These are phyloP conservation scores for Plasmodium knowlesi DNA, from an alignment of 169 alveolate genomes.

Conservation along the genomic window DNA sequence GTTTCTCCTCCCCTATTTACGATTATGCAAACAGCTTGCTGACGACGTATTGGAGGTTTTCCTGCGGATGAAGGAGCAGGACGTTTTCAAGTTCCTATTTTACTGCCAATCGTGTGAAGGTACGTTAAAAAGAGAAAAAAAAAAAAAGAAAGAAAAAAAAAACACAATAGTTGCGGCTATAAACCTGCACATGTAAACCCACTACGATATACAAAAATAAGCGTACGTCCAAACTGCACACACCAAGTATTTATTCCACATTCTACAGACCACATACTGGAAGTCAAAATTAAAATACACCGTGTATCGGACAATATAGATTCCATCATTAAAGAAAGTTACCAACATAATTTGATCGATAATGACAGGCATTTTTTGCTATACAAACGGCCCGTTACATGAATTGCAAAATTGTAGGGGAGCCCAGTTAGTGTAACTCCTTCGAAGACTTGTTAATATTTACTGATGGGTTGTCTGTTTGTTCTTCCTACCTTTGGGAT, in stretches of 20 bases:
- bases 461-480: not conserved
- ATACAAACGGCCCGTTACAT: not conserved
- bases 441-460: not conserved
- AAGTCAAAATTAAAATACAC: constrained; percentile 42
- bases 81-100: constrained; percentile 19
- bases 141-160: not conserved
- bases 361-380: constrained; percentile 14
- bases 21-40: not conserved
- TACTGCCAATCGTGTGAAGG: not conserved
- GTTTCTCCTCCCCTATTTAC: not conserved
- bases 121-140: not conserved
- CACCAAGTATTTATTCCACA: not conserved
- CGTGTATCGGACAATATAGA: not conserved
- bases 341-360: not conserved
- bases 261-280: constrained; percentile 14
- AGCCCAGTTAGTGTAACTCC: not conserved
- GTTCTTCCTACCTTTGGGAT: not conserved
- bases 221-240: not conserved
- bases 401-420: not conserved
- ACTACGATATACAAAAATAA: not conserved
- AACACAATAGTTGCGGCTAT: not conserved
- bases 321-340: not conserved
- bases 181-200: not conserved
- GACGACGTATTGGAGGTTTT: constrained; percentile 23
- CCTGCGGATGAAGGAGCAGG: constrained; percentile 7